A percentile compares a stretch with the other conserved stretches of the same genome.
Conservation (phyloP, 805 yeast species). For the Nadsonia fulvescens region DNA sequence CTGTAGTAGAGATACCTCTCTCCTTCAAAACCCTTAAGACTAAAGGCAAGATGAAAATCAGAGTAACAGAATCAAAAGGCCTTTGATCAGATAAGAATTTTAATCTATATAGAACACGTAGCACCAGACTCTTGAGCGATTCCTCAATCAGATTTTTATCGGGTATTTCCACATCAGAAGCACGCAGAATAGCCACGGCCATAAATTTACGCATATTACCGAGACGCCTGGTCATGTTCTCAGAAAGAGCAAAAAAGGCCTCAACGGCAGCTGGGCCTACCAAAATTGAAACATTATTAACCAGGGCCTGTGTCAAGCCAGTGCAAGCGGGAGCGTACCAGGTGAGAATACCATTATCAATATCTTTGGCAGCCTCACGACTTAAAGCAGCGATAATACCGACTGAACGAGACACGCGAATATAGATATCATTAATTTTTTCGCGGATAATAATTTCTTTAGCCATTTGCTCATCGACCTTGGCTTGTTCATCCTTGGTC, state of each 20-base stretch:
- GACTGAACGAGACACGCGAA: constrained; percentile 30
- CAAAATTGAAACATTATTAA: constrained; percentile 17
- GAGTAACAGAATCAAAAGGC: constrained; percentile 47
- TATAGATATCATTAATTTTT: constrained; percentile 23
- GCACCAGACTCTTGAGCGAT: constrained; percentile 32
- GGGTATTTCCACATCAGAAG: constrained; percentile 25
- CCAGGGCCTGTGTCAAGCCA: constrained; percentile 27
- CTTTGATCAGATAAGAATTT: constrained; percentile 58
- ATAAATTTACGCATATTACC: constrained; percentile 32
- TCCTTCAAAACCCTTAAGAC: constrained; percentile 42
- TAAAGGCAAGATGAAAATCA: constrained; percentile 63
- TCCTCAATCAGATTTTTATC: constrained; percentile 31
- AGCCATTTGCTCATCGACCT: constrained; percentile 42
- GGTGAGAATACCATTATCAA: constrained; percentile 41
- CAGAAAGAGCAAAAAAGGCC: constrained; percentile 38
- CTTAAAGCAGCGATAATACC: constrained; percentile 38
- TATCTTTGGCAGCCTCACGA: constrained; percentile 24
- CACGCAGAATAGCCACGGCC: constrained; percentile 56
- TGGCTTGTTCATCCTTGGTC: constrained; percentile 56
- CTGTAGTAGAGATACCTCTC: constrained; percentile 22
- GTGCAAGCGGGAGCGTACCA: constrained; percentile 64
- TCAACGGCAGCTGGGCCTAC: constrained; percentile 21
- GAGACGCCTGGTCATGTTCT: constrained; percentile 32
- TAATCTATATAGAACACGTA: constrained; percentile 57
- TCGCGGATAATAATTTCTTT: constrained; percentile 43